Conservation (phyloP, 2,329 filamentous ascomycete genomes). For the Magnaporthiopsis incrustans region DNA sequence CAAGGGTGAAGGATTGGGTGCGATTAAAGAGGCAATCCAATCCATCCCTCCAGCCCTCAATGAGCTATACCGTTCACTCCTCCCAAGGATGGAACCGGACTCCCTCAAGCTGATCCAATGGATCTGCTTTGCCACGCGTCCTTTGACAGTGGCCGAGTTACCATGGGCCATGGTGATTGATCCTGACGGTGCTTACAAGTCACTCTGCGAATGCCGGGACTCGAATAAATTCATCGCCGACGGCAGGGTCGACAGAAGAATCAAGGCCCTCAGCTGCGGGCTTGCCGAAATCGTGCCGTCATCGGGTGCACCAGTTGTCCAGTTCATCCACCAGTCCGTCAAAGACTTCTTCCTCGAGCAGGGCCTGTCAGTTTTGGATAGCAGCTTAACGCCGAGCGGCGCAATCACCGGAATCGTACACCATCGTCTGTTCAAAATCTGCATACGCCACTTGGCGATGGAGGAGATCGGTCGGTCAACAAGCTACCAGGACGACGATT, state of each 20-base stretch:
- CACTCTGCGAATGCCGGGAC: conserved; percentile 14
- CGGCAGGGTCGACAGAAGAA: conserved; percentile 13
- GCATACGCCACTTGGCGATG: no score
- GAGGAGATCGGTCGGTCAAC: no score
- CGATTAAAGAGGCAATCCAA: conserved; percentile 12
- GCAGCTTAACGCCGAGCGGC: neutral
- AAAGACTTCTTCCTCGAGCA: conserved; percentile 23
- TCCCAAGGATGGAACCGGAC: no score
- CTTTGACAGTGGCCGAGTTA: conserved; percentile 20
- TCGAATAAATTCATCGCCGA: conserved; percentile 13
- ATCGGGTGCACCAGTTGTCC: conserved; percentile 12
- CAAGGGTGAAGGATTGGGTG: conserved; percentile 5
- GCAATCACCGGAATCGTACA: neutral
- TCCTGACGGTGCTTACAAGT: conserved; percentile 12
- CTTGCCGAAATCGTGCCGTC: conserved; percentile 18
- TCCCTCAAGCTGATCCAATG: conserved; percentile 20
- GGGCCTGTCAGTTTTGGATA: conserved; percentile 8
- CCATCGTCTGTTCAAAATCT: no score
- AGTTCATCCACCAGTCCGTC: conserved; percentile 27
- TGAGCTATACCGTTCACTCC: no score
- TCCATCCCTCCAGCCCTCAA: no score
- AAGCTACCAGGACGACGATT: no score
- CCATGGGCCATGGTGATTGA: conserved; percentile 24
- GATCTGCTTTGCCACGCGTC: conserved; percentile 22
- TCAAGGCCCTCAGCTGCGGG: conserved; percentile 19